Evolutionary conservation across 495 filamentous ascomycete species (phyloP).

Genomic region (Aspergillus saccharolyticus): DNA sequence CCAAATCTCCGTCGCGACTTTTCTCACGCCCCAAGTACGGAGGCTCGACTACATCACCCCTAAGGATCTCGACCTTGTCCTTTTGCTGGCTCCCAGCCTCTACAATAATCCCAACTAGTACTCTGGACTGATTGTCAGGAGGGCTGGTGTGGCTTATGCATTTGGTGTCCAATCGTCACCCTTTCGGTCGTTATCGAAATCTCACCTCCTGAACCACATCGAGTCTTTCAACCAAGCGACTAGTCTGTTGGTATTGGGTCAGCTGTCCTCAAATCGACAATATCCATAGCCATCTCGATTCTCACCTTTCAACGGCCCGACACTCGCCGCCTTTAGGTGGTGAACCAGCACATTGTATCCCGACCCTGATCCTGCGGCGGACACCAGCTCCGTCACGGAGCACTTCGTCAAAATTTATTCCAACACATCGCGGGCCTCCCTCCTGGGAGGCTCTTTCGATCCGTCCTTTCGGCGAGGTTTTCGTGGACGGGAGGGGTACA

Average conservation of each 20-base stretch:
- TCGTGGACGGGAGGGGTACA: constrained; percentile 52
- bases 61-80: constrained; percentile 1
- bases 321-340: constrained; percentile 28
- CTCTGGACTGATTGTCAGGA: constrained; percentile 1
- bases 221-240: constrained; percentile 2
- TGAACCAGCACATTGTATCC: constrained; percentile 40
- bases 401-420: constrained; percentile 54
- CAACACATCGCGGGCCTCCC: constrained; percentile 59
- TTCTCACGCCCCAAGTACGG: constrained; percentile 21
- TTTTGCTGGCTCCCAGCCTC: constrained; percentile 6
- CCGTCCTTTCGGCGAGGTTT: constrained; percentile 49
- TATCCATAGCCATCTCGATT: not conserved
- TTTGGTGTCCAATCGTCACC: constrained; percentile 6
- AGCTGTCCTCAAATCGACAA: not conserved
- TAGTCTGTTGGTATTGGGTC: not conserved
- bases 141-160: constrained; percentile 13
- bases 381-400: constrained; percentile 41
- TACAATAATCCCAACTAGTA: constrained; percentile 1
- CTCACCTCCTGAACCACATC: constrained; percentile 15
- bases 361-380: constrained; percentile 21
- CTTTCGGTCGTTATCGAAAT: constrained; percentile 6
- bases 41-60: constrained; percentile 5
- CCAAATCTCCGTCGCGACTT: constrained; percentile 12
- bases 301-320: not conserved
- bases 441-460: constrained; percentile 57